These are phyloP conservation scores for Trichoderma arundinaceum DNA, from an alignment of 2,329 filamentous ascomycete genomes.

Conservation along the genomic window DNA sequence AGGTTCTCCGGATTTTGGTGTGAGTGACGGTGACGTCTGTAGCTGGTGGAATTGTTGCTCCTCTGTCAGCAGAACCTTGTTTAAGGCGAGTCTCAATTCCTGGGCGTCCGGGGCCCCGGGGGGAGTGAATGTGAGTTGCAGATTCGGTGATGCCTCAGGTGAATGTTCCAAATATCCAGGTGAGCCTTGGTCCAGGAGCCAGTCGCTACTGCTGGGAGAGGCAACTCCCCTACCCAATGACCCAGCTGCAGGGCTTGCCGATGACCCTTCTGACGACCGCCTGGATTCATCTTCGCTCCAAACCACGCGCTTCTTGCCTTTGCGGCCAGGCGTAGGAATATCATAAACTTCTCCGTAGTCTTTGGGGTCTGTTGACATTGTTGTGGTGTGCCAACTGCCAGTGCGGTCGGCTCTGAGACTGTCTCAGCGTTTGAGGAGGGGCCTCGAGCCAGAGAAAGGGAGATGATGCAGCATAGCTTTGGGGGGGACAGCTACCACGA, in stretches of 20 bases:
- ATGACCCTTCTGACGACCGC: slow-evolving; percentile 5
- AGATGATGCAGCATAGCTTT: slow-evolving; percentile 27
- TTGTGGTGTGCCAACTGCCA: slow-evolving; percentile 16
- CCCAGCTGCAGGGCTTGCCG: slow-evolving; percentile 13
- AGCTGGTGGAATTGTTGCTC: slow-evolving; percentile 38
- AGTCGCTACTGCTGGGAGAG: slow-evolving; percentile 25
- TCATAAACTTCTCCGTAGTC: slow-evolving; percentile 41
- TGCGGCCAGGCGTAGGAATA: slow-evolving; percentile 43
- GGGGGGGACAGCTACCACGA: slow-evolving; percentile 12
- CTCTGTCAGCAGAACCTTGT: slow-evolving; percentile 46
- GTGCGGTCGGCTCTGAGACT: slow-evolving; percentile 35
- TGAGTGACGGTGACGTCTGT: not conserved
- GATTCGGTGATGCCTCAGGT: slow-evolving; percentile 39
- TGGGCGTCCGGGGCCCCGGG: slow-evolving; percentile 47
- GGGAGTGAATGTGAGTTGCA: slow-evolving; percentile 34
- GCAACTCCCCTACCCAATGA: not conserved
- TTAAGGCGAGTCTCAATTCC: slow-evolving; percentile 48
- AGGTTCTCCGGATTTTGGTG: slow-evolving; percentile 16
- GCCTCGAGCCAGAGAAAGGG: slow-evolving; percentile 23
- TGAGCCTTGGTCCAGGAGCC: slow-evolving; percentile 7
- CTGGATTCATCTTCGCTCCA: slow-evolving; percentile 42
- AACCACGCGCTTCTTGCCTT: slow-evolving; percentile 50
- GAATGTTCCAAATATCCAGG: slow-evolving; percentile 33
- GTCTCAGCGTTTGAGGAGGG: slow-evolving; percentile 34
- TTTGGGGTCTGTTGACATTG: slow-evolving; percentile 37